Evolutionary conservation across 2,329 filamentous ascomycete genomes (phyloP).

Genomic region (Ophiostoma sp.): DNA sequence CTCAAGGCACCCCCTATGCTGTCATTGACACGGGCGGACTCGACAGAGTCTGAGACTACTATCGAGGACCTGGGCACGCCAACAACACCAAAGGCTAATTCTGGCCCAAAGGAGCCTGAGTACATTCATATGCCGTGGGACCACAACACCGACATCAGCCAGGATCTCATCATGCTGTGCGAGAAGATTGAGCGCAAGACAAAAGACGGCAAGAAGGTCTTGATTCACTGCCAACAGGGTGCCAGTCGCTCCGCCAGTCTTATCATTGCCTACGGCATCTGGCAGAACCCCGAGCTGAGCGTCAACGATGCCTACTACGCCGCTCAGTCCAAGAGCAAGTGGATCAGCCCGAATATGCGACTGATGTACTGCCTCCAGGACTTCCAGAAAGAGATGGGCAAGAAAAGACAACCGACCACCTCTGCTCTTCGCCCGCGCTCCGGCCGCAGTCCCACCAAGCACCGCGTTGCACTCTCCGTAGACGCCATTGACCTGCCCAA

Average conservation of each 20-base stretch:
- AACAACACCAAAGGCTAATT: conserved; percentile 52
- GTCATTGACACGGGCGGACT: conserved; percentile 17
- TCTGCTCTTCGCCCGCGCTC: conserved; percentile 45
- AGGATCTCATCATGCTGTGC: conserved; percentile 69
- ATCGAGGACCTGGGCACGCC: conserved; percentile 42
- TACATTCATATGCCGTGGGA: conserved; percentile 88
- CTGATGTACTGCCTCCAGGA: conserved; percentile 85
- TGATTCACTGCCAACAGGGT: conserved; percentile 81
- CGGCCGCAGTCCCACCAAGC: conserved; percentile 55
- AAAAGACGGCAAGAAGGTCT: conserved; percentile 67
- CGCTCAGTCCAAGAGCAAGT: conserved; percentile 73
- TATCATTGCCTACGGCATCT: conserved; percentile 80
- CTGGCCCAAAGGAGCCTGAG: conserved; percentile 54
- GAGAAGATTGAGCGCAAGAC: conserved; percentile 69
- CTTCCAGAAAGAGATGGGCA: conserved; percentile 61
- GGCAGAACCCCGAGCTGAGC: conserved; percentile 67
- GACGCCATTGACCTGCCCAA: conserved; percentile 52
- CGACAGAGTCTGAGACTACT: conserved; percentile 25
- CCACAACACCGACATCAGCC: conserved; percentile 79
- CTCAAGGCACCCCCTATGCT: conserved; percentile 17
- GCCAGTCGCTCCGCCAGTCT: conserved; percentile 79
- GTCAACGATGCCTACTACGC: conserved; percentile 80
- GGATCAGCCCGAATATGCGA: conserved; percentile 90
- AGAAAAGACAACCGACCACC: conserved; percentile 42
- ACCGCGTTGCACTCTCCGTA: conserved; percentile 55